These are phyloP conservation scores for Leishmania mexicana DNA, from an alignment of 208 protist species.

Conservation along the genomic window DNA sequence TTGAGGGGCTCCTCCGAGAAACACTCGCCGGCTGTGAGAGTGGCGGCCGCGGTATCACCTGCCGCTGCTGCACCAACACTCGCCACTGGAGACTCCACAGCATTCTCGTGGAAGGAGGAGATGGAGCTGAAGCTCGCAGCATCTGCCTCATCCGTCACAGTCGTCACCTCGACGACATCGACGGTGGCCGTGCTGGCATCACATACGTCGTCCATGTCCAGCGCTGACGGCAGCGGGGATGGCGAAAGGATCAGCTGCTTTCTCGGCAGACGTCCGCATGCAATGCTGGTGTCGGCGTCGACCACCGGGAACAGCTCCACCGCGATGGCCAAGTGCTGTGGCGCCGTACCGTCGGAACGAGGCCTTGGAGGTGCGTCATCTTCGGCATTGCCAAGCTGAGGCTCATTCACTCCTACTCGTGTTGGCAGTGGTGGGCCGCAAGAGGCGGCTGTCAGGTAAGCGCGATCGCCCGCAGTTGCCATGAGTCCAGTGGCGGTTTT, in stretches of 20 bases:
- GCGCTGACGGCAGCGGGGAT: background rate
- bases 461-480: background rate
- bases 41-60: background rate
- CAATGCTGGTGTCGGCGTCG: background rate
- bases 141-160: background rate
- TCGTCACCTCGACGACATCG: background rate
- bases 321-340: background rate
- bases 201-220: background rate
- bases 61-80: background rate
- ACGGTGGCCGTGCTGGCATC: background rate
- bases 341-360: background rate
- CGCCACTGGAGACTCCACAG: background rate
- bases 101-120: constrained; percentile 15
- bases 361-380: background rate
- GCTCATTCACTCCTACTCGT: background rate
- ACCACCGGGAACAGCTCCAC: background rate
- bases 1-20: background rate
- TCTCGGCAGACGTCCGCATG: background rate
- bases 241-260: background rate
- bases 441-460: background rate
- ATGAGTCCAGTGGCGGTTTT: background rate
- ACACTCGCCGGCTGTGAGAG: background rate
- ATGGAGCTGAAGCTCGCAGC: constrained; percentile 23
- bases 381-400: background rate
- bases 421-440: background rate